Evolutionary conservation across 768 basidiomycete genomes (phyloP), one percentile per base, ranked within the genome.

Genomic region (Porpolomopsis calyptriformis): DNA sequence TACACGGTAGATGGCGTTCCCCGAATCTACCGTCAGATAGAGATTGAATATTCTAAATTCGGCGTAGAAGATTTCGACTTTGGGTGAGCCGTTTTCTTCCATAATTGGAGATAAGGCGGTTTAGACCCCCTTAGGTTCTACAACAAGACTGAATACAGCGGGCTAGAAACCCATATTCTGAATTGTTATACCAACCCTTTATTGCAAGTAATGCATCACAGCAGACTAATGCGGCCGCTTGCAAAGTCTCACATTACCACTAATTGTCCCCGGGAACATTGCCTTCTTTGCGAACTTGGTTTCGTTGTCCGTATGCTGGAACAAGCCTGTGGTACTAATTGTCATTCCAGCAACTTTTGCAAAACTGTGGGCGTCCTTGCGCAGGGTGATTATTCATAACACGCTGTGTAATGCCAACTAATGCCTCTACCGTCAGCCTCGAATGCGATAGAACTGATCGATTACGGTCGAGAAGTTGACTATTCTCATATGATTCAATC

Each of bases 21-120:
- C 1, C 76, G 74, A 46, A 74, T 80, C 49, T 99, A 96, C 61
- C 80, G 86, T 48, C 84, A 82, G 55, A 92, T 96, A 12, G 93
- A 97, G 64, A 99, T 99, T 56, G 90, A 93, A 62, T 99, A 99
- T 60, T 93, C 89, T 31, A 94, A 93, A 57, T 99, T 99, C 56
- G 94, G 94, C 3, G 89, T 98, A 14, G 94, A 97, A 59, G 94
- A 99, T 63, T 99, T 99, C 57, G 96, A 99, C 63, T 99, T 99
- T 57, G 94, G 76, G 92, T 90, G 59, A 46, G 74, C 60, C 0
- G 11, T 14, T 26, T 33, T 39, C 23, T 1, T n/a, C 1, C 23
- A 20, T 37, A 42, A 23, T 16, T 26, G 34, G 14, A 26, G 14
- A 7, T 6, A n/a, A 36, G 3, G 20, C 11, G 34, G 35, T 47